A percentile compares a stretch with the other conserved stretches of the same genome.
Conservation (phyloP, 805 yeast genomes). For the Sporopachydermia quercuum region DNA sequence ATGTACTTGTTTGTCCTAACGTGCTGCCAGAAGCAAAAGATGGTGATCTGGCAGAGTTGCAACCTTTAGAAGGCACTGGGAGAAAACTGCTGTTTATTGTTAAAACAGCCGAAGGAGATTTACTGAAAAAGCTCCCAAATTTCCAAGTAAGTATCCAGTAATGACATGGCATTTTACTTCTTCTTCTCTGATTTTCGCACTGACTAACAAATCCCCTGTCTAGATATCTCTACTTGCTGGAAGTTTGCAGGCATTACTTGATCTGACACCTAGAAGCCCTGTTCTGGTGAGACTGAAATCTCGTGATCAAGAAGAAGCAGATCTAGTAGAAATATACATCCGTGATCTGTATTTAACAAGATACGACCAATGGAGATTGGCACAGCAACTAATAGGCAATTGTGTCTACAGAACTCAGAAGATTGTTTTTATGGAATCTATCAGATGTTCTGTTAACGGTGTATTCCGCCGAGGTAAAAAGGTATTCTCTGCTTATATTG, state of each 20-base stretch:
- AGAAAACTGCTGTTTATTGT: constrained; percentile 31
- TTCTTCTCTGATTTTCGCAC: neutral
- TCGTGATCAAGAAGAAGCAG: constrained; percentile 43
- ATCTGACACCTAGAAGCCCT: constrained; percentile 49
- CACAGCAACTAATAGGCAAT: constrained; percentile 41
- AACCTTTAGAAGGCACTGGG: constrained; percentile 12
- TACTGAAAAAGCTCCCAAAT: constrained; percentile 17
- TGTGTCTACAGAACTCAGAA: constrained; percentile 59
- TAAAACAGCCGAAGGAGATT: constrained; percentile 18
- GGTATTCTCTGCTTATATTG: constrained; percentile 62
- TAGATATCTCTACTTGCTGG: constrained; percentile 46
- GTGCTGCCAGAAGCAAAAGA: constrained; percentile 38
- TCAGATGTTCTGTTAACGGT: constrained; percentile 49
- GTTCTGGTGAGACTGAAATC: constrained; percentile 35
- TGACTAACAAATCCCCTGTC: constrained; percentile 9
- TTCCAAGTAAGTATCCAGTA: neutral
- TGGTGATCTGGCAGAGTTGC: constrained; percentile 63
- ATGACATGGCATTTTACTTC: neutral
- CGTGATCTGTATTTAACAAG: constrained; percentile 72
- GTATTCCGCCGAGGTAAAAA: constrained; percentile 55
- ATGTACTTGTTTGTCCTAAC: constrained; percentile 46
- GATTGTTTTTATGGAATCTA: constrained; percentile 41
- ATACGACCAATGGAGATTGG: constrained; percentile 85
- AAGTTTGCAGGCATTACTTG: constrained; percentile 43
- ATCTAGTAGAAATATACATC: constrained; percentile 66